Conservation (phyloP, 1,139 yeast genomes). For the Yamadazyma taylorii region DNA sequence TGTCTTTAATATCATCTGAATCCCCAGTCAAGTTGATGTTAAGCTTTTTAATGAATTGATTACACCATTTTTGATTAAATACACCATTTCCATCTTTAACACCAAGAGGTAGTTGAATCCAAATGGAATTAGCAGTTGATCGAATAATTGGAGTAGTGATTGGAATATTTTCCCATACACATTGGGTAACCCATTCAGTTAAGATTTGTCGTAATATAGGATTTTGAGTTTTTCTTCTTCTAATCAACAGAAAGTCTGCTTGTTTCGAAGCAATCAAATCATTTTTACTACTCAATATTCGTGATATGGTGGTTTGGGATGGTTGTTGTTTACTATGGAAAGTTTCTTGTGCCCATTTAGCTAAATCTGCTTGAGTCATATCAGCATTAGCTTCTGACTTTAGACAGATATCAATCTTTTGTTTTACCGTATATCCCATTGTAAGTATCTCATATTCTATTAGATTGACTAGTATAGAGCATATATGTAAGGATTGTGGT, state of each 20-base stretch:
- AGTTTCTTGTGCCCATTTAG: slow-evolving; percentile 61
- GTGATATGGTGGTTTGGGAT: slow-evolving; percentile 66
- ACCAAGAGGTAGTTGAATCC: slow-evolving; percentile 57
- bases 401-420: slow-evolving; percentile 64
- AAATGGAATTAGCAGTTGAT: slow-evolving; percentile 62
- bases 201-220: slow-evolving; percentile 56
- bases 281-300: slow-evolving; percentile 58
- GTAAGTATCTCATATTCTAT: slow-evolving; percentile 1
- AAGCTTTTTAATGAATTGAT: slow-evolving; percentile 54
- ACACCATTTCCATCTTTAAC: slow-evolving; percentile 64
- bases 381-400: slow-evolving; percentile 65
- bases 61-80: slow-evolving; percentile 66
- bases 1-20: slow-evolving; percentile 39
- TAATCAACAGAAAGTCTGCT: slow-evolving; percentile 52
- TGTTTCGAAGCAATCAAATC: slow-evolving; percentile 60
- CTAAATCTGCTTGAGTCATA: slow-evolving; percentile 69
- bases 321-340: slow-evolving; percentile 55
- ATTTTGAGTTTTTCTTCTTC: slow-evolving; percentile 58
- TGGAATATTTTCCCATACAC: slow-evolving; percentile 67
- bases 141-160: slow-evolving; percentile 63
- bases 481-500: background rate
- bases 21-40: slow-evolving; percentile 52
- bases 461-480: background rate
- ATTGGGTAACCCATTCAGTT: slow-evolving; percentile 69
- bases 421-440: slow-evolving; percentile 63